Percentiles rank a stretch among this genome's conserved stretches.
phyloP scores from a whole-genome alignment of 768 basidiomycete genomes.

The Trametes meyenii region DNA sequence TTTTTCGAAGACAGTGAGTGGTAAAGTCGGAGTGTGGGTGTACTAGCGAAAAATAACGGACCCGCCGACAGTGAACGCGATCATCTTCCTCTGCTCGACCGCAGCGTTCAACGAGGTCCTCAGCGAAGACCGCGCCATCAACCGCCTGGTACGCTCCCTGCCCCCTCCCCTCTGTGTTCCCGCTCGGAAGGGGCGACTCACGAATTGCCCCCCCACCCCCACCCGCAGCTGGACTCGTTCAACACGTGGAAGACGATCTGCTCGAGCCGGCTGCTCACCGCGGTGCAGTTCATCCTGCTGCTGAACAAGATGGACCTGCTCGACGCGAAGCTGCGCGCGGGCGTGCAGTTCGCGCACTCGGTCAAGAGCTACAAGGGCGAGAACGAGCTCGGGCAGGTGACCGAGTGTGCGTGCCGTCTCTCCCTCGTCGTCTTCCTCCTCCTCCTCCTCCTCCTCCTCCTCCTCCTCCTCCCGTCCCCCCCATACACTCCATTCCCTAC shows the following conservation, averaged over 20 bases:
- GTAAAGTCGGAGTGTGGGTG: background rate
- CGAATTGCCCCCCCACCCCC: background rate
- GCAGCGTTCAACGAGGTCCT: constrained; percentile 67
- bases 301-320: constrained; percentile 68
- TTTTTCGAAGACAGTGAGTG: constrained; percentile 66
- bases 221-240: constrained; percentile 53
- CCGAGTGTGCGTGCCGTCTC: constrained; percentile 60
- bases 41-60: background rate
- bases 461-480: background rate
- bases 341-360: constrained; percentile 55
- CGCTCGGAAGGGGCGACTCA: no score
- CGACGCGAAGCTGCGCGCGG: constrained; percentile 51
- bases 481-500: no score
- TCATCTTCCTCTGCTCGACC: constrained; percentile 69
- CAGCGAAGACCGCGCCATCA: constrained; percentile 57
- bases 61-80: constrained; percentile 51
- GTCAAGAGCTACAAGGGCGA: constrained; percentile 57
- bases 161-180: background rate
- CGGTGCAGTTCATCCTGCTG: constrained; percentile 60
- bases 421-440: constrained; percentile 30
- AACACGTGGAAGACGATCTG: constrained; percentile 63
- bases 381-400: constrained; percentile 54
- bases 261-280: constrained; percentile 55
- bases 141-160: constrained; percentile 52
- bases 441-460: background rate